A percentile compares a stretch with the other conserved stretches of the same genome.
Evolutionary conservation across 2,329 filamentous ascomycete species (phyloP).

Genomic region (Ilyonectria mors-panacis): DNA sequence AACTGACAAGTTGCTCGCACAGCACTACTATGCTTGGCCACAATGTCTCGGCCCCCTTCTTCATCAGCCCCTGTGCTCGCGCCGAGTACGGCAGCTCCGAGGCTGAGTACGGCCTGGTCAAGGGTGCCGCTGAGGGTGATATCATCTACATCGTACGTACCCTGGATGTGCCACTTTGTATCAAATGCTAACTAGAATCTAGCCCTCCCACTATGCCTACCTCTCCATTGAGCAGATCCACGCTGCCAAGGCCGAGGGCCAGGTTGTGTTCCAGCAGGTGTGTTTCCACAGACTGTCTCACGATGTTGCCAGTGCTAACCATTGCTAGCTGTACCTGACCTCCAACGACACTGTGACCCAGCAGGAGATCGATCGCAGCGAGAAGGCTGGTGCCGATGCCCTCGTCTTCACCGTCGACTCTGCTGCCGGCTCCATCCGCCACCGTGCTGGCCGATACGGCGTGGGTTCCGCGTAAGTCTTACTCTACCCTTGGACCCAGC

Average conservation of each 20-base stretch:
- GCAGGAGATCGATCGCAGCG: conserved; percentile 49
- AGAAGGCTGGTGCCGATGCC: conserved; percentile 54
- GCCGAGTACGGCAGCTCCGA: conserved; percentile 61
- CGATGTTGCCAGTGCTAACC: neutral
- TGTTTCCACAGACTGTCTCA: neutral
- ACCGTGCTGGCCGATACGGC: conserved; percentile 57
- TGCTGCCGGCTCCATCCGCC: conserved; percentile 56
- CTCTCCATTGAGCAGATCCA: conserved; percentile 56
- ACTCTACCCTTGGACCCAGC: neutral
- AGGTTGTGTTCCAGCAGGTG: conserved; percentile 58
- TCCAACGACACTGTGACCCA: conserved; percentile 53
- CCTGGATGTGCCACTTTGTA: neutral
- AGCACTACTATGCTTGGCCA: conserved; percentile 66
- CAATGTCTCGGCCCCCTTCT: conserved; percentile 69
- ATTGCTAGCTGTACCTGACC: conserved; percentile 43
- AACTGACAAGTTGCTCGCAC: neutral
- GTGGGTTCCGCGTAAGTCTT: conserved; percentile 54
- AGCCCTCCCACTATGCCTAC: conserved; percentile 54
- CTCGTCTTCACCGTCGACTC: conserved; percentile 59
- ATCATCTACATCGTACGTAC: conserved; percentile 64
- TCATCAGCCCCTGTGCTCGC: conserved; percentile 65
- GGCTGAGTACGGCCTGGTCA: conserved; percentile 65
- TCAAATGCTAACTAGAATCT: neutral
- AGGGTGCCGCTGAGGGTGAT: conserved; percentile 62
- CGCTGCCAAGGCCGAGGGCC: conserved; percentile 53